Percentiles rank a stretch among this genome's conserved stretches.
Conservation (phyloP, 192 early-diverging fungal genomes). For the Linnemannia elongata region DNA sequence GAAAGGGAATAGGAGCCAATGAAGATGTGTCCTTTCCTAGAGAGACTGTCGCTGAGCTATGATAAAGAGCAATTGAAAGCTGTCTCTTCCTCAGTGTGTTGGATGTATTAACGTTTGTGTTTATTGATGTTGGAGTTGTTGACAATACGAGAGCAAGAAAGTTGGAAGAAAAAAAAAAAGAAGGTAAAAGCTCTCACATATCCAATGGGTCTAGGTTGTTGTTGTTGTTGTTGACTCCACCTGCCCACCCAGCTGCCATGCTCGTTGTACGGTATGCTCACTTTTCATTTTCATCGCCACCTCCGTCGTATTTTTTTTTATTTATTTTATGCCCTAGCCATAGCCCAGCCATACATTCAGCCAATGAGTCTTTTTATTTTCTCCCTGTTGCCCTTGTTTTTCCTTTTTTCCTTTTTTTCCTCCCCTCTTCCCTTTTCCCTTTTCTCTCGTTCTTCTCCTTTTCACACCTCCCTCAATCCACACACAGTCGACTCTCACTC, state of each 20-base stretch:
- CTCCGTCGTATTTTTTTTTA: neutral
- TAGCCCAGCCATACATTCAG: neutral
- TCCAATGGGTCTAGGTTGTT: neutral
- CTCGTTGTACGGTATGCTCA: neutral
- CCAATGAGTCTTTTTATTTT: neutral
- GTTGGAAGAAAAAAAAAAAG: neutral
- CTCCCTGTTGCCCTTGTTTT: neutral
- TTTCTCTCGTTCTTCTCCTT: neutral
- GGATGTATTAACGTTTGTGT: neutral
- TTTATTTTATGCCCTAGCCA: neutral
- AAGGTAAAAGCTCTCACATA: neutral
- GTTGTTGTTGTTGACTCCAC: neutral
- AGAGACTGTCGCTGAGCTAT: too few relatives aligned
- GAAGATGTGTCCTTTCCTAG: too few relatives aligned
- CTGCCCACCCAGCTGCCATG: neutral
- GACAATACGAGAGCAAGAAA: neutral
- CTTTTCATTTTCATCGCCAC: neutral
- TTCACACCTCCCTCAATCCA: neutral
- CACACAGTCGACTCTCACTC: neutral
- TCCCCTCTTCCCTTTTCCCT: constrained; percentile 7
- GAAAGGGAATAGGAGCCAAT: too few relatives aligned
- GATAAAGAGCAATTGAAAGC: too few relatives aligned
- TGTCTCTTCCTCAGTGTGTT: too few relatives aligned
- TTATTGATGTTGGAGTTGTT: too few relatives aligned
- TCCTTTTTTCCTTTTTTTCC: neutral